Percentiles rank a stretch among this genome's conserved stretches.
Conservation (phyloP, 73 alveolate genomes). For the Tetrahymena malaccensis region DNA sequence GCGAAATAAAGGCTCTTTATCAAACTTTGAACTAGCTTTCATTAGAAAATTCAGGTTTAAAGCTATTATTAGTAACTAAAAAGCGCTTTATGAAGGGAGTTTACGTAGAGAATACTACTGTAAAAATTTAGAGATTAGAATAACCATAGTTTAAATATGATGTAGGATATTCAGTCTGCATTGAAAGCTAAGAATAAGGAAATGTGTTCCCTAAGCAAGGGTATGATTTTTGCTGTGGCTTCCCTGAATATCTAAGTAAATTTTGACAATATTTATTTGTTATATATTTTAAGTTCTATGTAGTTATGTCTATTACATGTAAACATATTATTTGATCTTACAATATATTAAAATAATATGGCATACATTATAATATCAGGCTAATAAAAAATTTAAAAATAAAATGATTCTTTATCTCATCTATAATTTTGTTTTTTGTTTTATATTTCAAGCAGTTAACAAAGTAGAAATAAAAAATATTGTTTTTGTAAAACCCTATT, state of each 20-base stretch:
- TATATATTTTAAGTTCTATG: too few relatives aligned
- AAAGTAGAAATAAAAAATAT: too few relatives aligned
- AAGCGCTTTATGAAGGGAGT: background rate
- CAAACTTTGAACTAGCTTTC: background rate
- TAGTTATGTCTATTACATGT: too few relatives aligned
- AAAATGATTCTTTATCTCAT: too few relatives aligned
- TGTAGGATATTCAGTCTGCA: background rate
- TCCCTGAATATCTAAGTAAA: background rate
- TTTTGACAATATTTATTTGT: background rate
- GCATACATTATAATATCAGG: too few relatives aligned
- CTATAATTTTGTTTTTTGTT: too few relatives aligned
- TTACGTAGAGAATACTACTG: background rate
- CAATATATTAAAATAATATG: too few relatives aligned
- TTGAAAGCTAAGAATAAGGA: background rate
- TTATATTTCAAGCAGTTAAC: too few relatives aligned
- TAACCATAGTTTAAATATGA: background rate
- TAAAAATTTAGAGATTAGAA: background rate
- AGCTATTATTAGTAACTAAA: background rate
- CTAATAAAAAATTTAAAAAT: too few relatives aligned
- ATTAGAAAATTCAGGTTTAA: background rate
- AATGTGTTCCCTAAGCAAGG: background rate
- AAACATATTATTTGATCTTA: too few relatives aligned
- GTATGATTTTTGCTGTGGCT: background rate
- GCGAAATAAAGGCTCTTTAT: background rate
- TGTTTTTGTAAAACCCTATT: too few relatives aligned